Base-by-base conservation (phyloP, 192 early-diverging fungal genomes). In the Phycomyces blakesleeanus region DNA sequence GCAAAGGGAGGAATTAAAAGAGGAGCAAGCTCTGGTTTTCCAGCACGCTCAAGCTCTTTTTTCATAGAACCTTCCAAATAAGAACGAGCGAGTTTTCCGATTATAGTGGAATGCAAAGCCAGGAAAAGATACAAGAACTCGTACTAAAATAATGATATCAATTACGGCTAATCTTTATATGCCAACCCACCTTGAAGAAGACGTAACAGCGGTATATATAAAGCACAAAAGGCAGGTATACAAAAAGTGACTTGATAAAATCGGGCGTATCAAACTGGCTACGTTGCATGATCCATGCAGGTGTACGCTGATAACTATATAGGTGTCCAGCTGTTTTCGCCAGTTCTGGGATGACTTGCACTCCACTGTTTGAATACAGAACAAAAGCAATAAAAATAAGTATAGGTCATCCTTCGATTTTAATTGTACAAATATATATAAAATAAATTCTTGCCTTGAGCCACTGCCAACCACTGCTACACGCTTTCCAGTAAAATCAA, bases 381-480 rank as follows among this genome's bases (percentile, higher is more conserved):
- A n/a, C 25, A 20, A 47, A 9, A 21, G n/a, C n/a, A 53, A 53
- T 22, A 26, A 24, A 5, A 26, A 53, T 53, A 26, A 42, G 41
- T 34, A 37, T 0, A 3, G 26, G 26, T 11, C 21, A 9, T 51
- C 15, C 26, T 8, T 29, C 50, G 10, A 9, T 15, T 20, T 41
- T 25, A 21, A n/a, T 21, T 14, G 4, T 49, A 2, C 5, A 9
- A 4, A n/a, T n/a, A 12, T 24, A 16, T n/a, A 18, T 37, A 55
- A 15, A 41, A n/a, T 29, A 18, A 7, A 29, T 12, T 8, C 37
- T 37, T 72, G 77, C 80, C 77, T 78, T 34, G 80, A 75, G 57
- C 80, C 80, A 42, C 73, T 79, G 24, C 80, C 80, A 66, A 82
- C 65, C 1, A 82, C 56, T 21, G 78, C 80, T 11, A 82, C 71